Evolutionary conservation across 306 rosid species (phyloP).

Genomic region (Chamaecrista fasciculata): DNA sequence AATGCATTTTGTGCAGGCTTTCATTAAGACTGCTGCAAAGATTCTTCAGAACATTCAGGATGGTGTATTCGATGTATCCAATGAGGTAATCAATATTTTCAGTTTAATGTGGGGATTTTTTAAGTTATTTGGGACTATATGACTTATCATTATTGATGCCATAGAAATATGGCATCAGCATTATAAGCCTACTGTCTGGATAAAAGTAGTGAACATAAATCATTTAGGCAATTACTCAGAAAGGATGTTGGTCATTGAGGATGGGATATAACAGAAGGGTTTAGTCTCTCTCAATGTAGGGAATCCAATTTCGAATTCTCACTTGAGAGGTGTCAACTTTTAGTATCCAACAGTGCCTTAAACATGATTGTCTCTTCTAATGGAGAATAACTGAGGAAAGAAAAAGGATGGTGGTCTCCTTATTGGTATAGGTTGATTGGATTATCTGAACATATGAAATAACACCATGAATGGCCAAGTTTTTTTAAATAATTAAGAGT

Average conservation of each 20-base stretch:
- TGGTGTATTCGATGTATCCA: constrained; percentile 85
- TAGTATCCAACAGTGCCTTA: too few relatives aligned
- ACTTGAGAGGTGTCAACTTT: too few relatives aligned
- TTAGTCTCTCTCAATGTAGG: too few relatives aligned
- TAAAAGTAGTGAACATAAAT: neutral
- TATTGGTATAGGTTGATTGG: neutral
- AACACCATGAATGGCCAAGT: neutral
- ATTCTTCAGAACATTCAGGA: constrained; percentile 92
- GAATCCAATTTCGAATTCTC: too few relatives aligned
- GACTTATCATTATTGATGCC: neutral
- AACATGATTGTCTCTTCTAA: too few relatives aligned
- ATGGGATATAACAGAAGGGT: too few relatives aligned
- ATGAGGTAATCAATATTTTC: constrained; percentile 63
- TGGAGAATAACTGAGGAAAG: too few relatives aligned
- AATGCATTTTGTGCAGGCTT: constrained; percentile 57
- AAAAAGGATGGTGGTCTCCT: neutral
- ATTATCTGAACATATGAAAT: neutral
- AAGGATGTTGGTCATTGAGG: too few relatives aligned
- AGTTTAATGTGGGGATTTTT: constrained; percentile 9
- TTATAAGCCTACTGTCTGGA: constrained; percentile 8
- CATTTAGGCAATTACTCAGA: neutral
- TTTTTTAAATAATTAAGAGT: neutral
- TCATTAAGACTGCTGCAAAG: constrained; percentile 80
- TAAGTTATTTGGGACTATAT: neutral
- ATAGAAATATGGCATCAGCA: neutral